Evolutionary conservation across 2,329 filamentous ascomycete species (phyloP).

Genomic region (Zymoseptoria pseudotritici): DNA sequence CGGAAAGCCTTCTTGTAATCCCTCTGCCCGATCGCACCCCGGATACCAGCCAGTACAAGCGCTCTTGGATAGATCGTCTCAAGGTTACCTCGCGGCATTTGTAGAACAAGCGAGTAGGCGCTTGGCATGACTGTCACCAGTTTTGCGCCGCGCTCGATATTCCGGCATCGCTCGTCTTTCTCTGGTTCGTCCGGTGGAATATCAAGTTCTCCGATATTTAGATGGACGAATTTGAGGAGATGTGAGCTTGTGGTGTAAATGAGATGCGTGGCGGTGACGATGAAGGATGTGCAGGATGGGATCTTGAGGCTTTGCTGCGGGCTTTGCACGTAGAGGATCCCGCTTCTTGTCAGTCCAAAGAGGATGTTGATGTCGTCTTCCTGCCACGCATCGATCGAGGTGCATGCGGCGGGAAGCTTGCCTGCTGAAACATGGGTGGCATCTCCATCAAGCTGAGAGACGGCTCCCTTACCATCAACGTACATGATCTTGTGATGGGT

Average conservation of each 20-base stretch:
- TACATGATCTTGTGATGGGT: conserved; percentile 18
- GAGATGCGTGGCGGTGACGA: conserved; percentile 72
- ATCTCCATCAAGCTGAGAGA: conserved; percentile 9
- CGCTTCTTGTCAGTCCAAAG: conserved; percentile 65
- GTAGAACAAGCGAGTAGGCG: conserved; percentile 74
- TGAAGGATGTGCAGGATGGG: conserved; percentile 87
- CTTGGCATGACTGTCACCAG: conserved; percentile 86
- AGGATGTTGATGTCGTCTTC: conserved; percentile 34
- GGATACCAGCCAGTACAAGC: conserved; percentile 84
- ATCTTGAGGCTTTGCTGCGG: conserved; percentile 61
- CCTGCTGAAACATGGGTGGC: conserved; percentile 11
- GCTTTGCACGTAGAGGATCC: conserved; percentile 47
- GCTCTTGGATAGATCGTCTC: conserved; percentile 92
- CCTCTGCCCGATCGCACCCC: conserved; percentile 68
- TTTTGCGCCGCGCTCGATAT: conserved; percentile 79
- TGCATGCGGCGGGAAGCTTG: conserved; percentile 20
- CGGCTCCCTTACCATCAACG: conserved; percentile 2
- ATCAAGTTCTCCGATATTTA: conserved; percentile 62
- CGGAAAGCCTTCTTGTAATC: conserved; percentile 80
- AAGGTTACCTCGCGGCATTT: conserved; percentile 92
- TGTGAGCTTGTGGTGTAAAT: conserved; percentile 91
- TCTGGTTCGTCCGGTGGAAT: conserved; percentile 84
- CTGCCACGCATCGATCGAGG: conserved; percentile 27
- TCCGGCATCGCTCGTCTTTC: conserved; percentile 83
- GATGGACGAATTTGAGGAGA: conserved; percentile 86